Base-by-base conservation (phyloP, 305 asterid genomes). In the Solanum hybrid region DNA sequence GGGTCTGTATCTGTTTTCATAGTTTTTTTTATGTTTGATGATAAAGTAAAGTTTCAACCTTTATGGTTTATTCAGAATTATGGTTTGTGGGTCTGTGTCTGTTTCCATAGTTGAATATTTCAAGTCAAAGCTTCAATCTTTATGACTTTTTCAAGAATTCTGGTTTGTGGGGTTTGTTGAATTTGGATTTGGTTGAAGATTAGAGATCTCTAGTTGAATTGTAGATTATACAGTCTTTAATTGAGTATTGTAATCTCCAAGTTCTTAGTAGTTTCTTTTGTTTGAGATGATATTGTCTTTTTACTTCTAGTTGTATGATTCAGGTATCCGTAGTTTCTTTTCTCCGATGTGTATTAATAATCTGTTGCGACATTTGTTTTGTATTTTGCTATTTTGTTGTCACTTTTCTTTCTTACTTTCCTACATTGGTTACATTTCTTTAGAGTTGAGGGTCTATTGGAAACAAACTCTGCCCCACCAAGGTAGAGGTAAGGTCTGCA, bases 111-210 rank as follows among this genome's bases (percentile, higher is more conserved):
- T 88, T 92, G 89, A n/a, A 86, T 26, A 90, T 74, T 92, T 86
- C 36, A 78, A 77, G 75, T 85, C 86, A 79, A 90, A 91, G 92
- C 71, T 90, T 89, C 89, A 86, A 82, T 85, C 93, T 94, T 91
- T 92, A 51, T 93, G 89, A 90, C 89, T 92, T 89, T 90, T 46
- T 89, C 88, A 92, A 82, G 94, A 90, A 89, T 88, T 93, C 90
- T 92, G 92, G 94, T 92, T 91, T 92, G 92, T 86, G 94, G 94
- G 92, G 92, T 92, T 90, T 91, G 89, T 94, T 83, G 87, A 83
- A 42, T 83, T 83, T 83, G 34, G 73, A 83, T 83, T 20, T 16
- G 9, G 22, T 83, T 57, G 87, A 83, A 28, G 37, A 46, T 42
- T 5, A 28, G 5, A 46, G 87, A 83, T 42, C 73, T 42, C 26